Base-by-base conservation (phyloP, 306 rosid genomes). In the Vachellia collinsii region DNA sequence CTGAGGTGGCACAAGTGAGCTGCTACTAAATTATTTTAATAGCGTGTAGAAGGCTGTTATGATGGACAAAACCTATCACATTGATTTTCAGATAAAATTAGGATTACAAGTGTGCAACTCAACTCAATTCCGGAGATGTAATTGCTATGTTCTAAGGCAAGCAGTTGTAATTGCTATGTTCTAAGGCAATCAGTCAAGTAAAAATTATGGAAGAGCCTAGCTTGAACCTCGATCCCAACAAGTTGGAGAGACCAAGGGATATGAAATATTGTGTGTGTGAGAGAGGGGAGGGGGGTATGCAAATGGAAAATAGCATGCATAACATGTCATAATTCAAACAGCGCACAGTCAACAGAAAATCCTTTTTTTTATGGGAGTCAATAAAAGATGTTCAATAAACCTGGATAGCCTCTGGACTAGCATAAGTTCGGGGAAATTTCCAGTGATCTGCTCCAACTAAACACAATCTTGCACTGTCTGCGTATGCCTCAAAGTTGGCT, bases 361-460 rank as follows among this genome's bases (percentile, higher is more conserved):
- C 43, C 36, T 50, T 13, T 73, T 79, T 77, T 76, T 23, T 16
- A 56, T 34, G 54, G 50, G 53, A 38, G 70, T 25, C 20, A 53
- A 25, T 48, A 37, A 56, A 65, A 54, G 61, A 41, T 72, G 38
- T 61, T 72, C 47, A 77, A 79, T 41, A 67, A 70, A 95, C 99
- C 99, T 95, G 99, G 80, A 95, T 95, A 80, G 99, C 97, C 83
- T 91, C 97, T 64, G 99, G 99, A 79, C 86, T 87, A 83, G 94
- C 92, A 62, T 84, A 95, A 50, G 99, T 95, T 79, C 99, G 93
- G 78, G 99, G 98, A 77, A 44, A 90, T 86, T 93, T 93, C 99
- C 96, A 95, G 82, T 95, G 99, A 88, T 95, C 99, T 70, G 98
- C 88, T 82, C 99, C 99, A 82, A 95, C 82, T 43, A 95, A 90